Conservation (phyloP, 2,329 filamentous ascomycete species). For the Colletotrichum cuscutae region DNA sequence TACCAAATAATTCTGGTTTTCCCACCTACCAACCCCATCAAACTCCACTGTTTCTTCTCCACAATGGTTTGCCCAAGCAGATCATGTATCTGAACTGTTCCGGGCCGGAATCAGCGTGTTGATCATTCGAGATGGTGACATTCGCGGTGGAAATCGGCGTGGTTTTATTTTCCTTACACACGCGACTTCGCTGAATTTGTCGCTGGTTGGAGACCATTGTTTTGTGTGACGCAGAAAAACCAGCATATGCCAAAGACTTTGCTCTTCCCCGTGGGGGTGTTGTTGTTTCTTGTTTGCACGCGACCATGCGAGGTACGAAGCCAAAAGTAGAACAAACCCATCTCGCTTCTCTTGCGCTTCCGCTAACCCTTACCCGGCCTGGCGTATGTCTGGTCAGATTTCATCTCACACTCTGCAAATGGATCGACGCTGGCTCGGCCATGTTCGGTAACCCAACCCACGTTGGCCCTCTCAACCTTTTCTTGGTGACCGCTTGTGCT, state of each 20-base stretch:
- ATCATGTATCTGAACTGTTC: slow-evolving; percentile 17
- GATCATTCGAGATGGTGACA: slow-evolving; percentile 30
- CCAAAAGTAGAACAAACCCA: background rate
- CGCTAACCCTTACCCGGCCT: slow-evolving; percentile 3
- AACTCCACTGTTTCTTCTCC: slow-evolving; percentile 29
- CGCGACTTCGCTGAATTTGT: slow-evolving; percentile 29
- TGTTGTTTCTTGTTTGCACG: background rate
- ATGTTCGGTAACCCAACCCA: slow-evolving; percentile 24
- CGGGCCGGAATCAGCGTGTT: slow-evolving; percentile 2
- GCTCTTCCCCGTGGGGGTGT: background rate
- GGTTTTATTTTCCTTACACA: background rate
- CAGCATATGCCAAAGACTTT: background rate
- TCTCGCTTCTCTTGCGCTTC: background rate
- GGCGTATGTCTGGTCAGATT: background rate
- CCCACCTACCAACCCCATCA: slow-evolving; percentile 13
- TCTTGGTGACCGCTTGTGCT: background rate
- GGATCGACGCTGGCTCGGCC: slow-evolving; percentile 18
- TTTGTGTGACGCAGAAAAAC: slow-evolving; percentile 7
- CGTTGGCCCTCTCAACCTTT: background rate
- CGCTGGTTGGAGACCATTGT: background rate
- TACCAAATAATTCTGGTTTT: background rate
- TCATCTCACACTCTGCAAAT: background rate
- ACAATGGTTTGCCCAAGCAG: slow-evolving; percentile 13
- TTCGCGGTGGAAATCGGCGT: slow-evolving; percentile 26
- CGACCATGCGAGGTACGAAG: background rate